Conservation (phyloP, 2,329 filamentous ascomycete species). For the Stemphylium beticola region DNA sequence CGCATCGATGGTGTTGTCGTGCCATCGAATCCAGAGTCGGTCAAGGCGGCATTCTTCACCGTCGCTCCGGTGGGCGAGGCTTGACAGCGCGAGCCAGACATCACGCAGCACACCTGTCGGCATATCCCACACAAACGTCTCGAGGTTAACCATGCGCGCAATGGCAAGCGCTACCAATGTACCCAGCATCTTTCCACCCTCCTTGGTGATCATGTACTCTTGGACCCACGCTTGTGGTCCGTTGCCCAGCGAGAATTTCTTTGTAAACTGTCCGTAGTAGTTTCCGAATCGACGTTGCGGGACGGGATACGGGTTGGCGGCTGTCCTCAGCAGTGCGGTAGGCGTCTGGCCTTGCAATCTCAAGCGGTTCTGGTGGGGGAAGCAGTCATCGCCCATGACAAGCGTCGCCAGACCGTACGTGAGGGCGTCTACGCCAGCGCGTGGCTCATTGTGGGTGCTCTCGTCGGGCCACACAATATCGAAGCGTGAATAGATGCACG, state of each 20-base stretch:
- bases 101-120: conserved; percentile 81
- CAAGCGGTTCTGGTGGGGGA: conserved; percentile 54
- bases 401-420: conserved; percentile 83
- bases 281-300: conserved; percentile 65
- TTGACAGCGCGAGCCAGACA: conserved; percentile 79
- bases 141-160: conserved; percentile 81
- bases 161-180: conserved; percentile 79
- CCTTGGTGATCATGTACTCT: conserved; percentile 82
- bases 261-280: conserved; percentile 77
- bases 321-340: conserved; percentile 11
- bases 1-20: conserved; percentile 68
- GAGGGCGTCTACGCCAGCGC: conserved; percentile 78
- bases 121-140: conserved; percentile 89
- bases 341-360: conserved; percentile 27
- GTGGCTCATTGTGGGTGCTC: conserved; percentile 66
- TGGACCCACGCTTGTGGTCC: conserved; percentile 78
- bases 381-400: conserved; percentile 73
- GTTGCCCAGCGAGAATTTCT: conserved; percentile 85
- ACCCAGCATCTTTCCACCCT: conserved; percentile 87
- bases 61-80: conserved; percentile 67
- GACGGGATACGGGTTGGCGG: conserved; percentile 43
- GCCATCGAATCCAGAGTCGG: conserved; percentile 81
- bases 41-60: conserved; percentile 71
- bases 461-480: conserved; percentile 88
- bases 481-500: conserved; percentile 82